phyloP scores from a whole-genome alignment of 768 basidiomycete species.

The Auricularia heimuer region DNA sequence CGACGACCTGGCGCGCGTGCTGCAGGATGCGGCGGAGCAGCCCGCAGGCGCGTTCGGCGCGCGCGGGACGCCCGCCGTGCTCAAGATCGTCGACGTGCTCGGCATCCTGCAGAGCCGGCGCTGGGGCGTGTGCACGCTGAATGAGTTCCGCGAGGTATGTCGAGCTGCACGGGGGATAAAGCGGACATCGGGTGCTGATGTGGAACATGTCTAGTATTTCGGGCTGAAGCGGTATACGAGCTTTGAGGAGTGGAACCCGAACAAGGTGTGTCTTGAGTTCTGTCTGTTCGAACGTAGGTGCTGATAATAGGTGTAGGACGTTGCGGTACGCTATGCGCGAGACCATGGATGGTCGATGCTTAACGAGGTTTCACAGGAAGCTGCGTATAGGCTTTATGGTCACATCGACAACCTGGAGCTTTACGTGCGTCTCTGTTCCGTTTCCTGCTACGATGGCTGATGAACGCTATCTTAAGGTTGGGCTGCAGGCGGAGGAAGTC shows the following conservation, averaged over 20 bases:
- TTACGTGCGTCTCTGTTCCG: conserved; percentile 44
- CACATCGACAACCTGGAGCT: conserved; percentile 69
- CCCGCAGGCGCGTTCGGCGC: conserved; percentile 58
- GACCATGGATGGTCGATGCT: too few relatives aligned
- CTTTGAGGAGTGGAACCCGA: conserved; percentile 28
- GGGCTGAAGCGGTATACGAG: conserved; percentile 15
- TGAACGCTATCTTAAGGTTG: conserved; percentile 10
- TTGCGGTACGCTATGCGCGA: background rate
- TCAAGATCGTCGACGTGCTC: conserved; percentile 60
- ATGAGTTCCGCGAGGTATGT: conserved; percentile 38
- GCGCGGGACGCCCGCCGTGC: conserved; percentile 53
- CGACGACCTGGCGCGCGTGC: conserved; percentile 47
- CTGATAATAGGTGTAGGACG: background rate
- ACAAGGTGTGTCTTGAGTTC: conserved; percentile 42
- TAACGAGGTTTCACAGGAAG: conserved; percentile 18
- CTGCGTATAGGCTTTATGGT: conserved; percentile 71
- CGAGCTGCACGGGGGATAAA: background rate
- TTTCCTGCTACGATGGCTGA: background rate
- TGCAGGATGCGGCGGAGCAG: conserved; percentile 51
- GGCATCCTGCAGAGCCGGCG: conserved; percentile 54
- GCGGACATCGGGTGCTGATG: too few relatives aligned
- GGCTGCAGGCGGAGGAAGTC: conserved; percentile 25
- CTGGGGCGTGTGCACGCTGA: conserved; percentile 55
- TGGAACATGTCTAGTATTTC: conserved; percentile 9
- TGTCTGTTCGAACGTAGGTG: conserved; percentile 25